Evolutionary conservation across 83 land plant species (phyloP).

Genomic region (Diphasiastrum complanatum): DNA sequence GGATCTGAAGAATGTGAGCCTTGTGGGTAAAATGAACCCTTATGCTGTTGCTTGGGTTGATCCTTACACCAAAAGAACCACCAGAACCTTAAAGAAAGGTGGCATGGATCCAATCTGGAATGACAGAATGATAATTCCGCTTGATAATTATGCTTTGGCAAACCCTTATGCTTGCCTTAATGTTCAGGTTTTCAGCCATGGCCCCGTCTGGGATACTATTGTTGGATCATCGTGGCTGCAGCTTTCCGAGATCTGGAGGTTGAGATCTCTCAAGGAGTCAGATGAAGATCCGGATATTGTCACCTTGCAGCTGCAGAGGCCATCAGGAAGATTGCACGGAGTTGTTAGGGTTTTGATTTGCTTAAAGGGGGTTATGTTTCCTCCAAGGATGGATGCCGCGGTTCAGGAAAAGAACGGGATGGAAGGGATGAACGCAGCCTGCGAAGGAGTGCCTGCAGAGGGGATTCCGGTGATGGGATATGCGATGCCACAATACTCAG

Average conservation of each 20-base stretch:
- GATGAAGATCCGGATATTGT: not conserved
- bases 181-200: not conserved
- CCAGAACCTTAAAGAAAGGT: not conserved
- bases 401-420: no score
- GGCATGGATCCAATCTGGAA: not conserved
- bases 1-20: not conserved
- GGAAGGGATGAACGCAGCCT: not conserved
- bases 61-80: not conserved
- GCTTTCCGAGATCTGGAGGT: not conserved
- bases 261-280: not conserved
- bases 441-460: not conserved
- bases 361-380: not conserved
- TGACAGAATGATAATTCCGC: not conserved
- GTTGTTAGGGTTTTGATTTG: not conserved
- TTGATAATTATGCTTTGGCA: not conserved
- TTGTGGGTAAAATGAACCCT: not conserved
- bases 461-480: not conserved
- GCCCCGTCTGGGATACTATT: not conserved
- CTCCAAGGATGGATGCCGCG: not conserved
- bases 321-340: not conserved
- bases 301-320: not conserved
- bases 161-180: not conserved
- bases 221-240: not conserved
- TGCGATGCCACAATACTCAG: no score
- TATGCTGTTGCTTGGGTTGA: not conserved